These are phyloP conservation scores for Alternaria angustiovoidea DNA, from an alignment of 2,329 filamentous ascomycete genomes.

Conservation along the genomic window DNA sequence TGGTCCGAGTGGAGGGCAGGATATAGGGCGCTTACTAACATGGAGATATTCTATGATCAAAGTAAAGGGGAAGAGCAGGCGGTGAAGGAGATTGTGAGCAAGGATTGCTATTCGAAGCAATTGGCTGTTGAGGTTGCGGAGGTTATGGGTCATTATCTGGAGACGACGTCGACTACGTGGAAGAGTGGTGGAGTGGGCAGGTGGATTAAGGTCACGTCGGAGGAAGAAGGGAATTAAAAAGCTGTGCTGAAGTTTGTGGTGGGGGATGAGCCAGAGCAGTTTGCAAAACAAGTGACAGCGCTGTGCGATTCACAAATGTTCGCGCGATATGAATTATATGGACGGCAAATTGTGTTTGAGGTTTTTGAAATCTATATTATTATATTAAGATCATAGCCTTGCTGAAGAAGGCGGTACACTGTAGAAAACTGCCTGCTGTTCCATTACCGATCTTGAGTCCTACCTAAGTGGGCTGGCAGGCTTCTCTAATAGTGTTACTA, in stretches of 20 bases:
- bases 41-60: constrained; percentile 20
- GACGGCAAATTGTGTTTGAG: too few relatives aligned
- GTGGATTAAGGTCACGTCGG: constrained; percentile 32
- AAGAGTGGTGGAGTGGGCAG: constrained; percentile 23
- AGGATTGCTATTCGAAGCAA: constrained; percentile 31
- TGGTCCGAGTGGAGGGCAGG: constrained; percentile 49
- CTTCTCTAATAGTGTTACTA: too few relatives aligned
- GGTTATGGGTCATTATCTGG: constrained; percentile 28
- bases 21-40: constrained; percentile 39
- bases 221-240: not conserved
- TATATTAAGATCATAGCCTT: too few relatives aligned
- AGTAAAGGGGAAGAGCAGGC: constrained; percentile 13
- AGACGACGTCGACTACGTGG: constrained; percentile 36
- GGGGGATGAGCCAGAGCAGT: not conserved
- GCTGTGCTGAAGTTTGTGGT: not conserved
- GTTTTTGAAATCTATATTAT: too few relatives aligned
- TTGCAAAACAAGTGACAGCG: not conserved
- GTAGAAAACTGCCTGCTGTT: too few relatives aligned
- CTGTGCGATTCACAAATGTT: too few relatives aligned
- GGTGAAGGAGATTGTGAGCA: constrained; percentile 28
- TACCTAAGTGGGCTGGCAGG: too few relatives aligned
- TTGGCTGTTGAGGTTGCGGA: constrained; percentile 35
- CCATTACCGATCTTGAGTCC: too few relatives aligned
- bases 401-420: too few relatives aligned
- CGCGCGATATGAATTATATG: too few relatives aligned